Evolutionary conservation across 352 stramenopile species (phyloP).

Genomic region (Phytophthora europaea): DNA sequence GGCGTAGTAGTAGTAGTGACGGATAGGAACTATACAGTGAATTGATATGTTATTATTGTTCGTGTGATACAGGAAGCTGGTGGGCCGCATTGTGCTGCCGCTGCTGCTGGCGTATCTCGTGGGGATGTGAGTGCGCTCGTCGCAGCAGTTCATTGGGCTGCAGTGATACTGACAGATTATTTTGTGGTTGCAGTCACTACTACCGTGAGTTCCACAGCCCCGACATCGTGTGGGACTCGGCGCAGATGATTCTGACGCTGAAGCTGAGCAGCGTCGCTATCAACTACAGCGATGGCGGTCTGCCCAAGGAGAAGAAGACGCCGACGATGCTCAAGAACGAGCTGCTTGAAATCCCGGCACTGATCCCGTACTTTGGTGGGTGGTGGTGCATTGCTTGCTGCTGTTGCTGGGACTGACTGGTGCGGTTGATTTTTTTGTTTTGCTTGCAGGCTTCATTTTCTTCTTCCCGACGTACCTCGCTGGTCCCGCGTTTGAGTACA

Average conservation of each 20-base stretch:
- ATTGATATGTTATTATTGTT: conserved; percentile 4
- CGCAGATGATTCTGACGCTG: conserved; percentile 90
- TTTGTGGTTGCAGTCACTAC: conserved; percentile 66
- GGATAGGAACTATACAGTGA: neutral
- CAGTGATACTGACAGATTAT: neutral
- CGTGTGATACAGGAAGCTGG: conserved; percentile 51
- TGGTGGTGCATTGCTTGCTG: conserved; percentile 3
- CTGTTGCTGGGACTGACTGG: neutral
- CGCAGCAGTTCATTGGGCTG: neutral
- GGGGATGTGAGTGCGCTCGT: conserved; percentile 49
- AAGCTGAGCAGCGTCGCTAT: conserved; percentile 85
- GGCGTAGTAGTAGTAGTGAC: neutral
- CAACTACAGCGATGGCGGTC: conserved; percentile 82
- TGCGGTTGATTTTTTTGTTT: neutral
- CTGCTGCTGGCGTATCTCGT: conserved; percentile 78
- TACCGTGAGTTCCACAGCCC: conserved; percentile 87
- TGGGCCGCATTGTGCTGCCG: conserved; percentile 73
- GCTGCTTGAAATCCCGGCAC: conserved; percentile 59
- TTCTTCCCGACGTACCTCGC: conserved; percentile 91
- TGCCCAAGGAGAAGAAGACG: conserved; percentile 84
- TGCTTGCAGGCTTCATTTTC: conserved; percentile 78
- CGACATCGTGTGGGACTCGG: conserved; percentile 85
- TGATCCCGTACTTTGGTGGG: conserved; percentile 83
- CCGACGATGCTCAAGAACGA: conserved; percentile 81
- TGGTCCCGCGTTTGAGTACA: conserved; percentile 87